Evolutionary conservation across 2,329 filamentous ascomycete genomes (phyloP), one percentile per base, ranked within the genome.

Genomic region (Colletotrichum trifolii): DNA sequence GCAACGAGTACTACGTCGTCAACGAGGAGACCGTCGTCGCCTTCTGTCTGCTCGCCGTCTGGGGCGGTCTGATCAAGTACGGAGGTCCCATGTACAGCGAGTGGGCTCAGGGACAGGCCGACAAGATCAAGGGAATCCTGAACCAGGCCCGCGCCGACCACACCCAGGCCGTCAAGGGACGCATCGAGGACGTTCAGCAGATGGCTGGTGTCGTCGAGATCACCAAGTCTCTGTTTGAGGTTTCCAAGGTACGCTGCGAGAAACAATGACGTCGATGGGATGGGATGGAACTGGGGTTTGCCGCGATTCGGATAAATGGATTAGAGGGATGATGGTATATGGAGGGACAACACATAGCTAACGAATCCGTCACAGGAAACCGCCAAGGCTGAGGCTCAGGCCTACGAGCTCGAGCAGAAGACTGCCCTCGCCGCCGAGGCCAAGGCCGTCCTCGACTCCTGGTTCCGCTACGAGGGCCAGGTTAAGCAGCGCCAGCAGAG

Each of bases 1-100:
- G 92, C 90, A 99, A 97, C 85, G 96, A 99, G 89, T 94, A 98
- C 86, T 98, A 97, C 83, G 94, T 99, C 79, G 87, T 99, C 83
- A 99, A 99, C 85, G 96, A 99, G 87, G 96, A 99, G 87, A 92
- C 94, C 69, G 92, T 99, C 78, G 92, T 97, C 77, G 92, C 93
- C 71, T 88, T 99, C 83, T 96, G 92, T 81, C 87, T 99, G 75
- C 85, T 98, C 77, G 93, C 91, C 78, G 92, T 98, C 78, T 99
- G 97, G 91, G 91, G 86, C 76, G 93, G 90, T 69, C 87, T 97
- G 74, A 95, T 93, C 84, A 96, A 96, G 83, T 97, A 93, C 79
- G 94, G 92, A 76, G 96, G 95, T 60, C 96, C 96, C 67, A 85
- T 90, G 80, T 98, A 98, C 88, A 89, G 85, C 78, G 89, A 95